Evolutionary conservation across 495 filamentous ascomycete species (phyloP).

Genomic region (Cercophora sp.): DNA sequence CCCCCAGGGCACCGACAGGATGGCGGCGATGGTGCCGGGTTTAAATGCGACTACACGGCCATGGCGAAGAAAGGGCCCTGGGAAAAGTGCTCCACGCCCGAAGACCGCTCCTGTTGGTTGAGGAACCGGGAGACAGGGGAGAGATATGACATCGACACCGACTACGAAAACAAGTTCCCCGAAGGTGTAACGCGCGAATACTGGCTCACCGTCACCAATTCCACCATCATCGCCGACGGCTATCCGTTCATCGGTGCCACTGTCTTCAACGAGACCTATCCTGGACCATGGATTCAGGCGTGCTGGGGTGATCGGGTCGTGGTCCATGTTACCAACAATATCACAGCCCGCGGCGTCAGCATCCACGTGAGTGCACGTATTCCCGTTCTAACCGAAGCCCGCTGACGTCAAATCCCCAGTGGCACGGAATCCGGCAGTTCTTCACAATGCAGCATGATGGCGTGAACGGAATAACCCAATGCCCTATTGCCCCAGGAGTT

Average conservation of each 20-base stretch:
- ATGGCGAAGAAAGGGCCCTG: not conserved
- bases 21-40: not conserved
- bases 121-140: not conserved
- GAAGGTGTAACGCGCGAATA: not conserved
- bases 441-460: slow-evolving; percentile 30
- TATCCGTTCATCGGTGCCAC: not conserved
- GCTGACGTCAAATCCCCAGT: not conserved
- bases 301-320: slow-evolving; percentile 3
- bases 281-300: slow-evolving; percentile 5
- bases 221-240: not conserved
- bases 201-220: not conserved
- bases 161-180: not conserved
- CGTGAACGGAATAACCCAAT: slow-evolving; percentile 41
- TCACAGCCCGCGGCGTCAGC: not conserved
- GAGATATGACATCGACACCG: not conserved
- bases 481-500: slow-evolving; percentile 39
- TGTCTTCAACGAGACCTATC: not conserved
- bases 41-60: not conserved
- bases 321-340: slow-evolving; percentile 1
- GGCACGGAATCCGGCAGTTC: slow-evolving; percentile 19
- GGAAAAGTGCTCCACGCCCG: not conserved
- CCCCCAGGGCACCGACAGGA: not conserved
- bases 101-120: slow-evolving; percentile 4
- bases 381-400: not conserved
- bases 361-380: slow-evolving; percentile 1